Base-by-base conservation (phyloP, 108 stramenopile genomes). In the Phaeodactylum tricornutum region DNA sequence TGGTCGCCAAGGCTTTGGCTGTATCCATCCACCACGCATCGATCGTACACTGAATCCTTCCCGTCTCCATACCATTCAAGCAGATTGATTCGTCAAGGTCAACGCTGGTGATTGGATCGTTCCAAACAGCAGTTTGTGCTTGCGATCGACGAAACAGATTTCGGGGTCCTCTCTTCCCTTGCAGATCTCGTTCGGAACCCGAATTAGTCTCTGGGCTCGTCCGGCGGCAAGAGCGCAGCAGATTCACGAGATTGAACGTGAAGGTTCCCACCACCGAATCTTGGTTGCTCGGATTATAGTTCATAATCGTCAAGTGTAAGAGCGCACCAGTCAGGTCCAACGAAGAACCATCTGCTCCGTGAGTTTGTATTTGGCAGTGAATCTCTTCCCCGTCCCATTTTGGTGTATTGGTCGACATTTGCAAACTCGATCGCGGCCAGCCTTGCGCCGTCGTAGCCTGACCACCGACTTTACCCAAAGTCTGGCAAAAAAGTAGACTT, bases 281-380 rank as follows among this genome's bases (percentile, higher is more conserved):
- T 16, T 26, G 34, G 8, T 34, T 31, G 34, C 21, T 32, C 9
- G 32, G 34, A 26, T 57, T 61, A n/a, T 35, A 32, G 24, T 72
- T 61, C 19, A 51, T 29, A 7, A 72, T 56, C 15, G 44, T 25
- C 7, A 72, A 29, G 44, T 62, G 60, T 4, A 66, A 39, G 46
- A 72, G 46, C 0, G 71, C 64, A n/a, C 71, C 71, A 1, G 60
- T 62, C 51, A 66, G 38, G 33, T 66, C 64, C n/a, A 72, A 29
- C 4, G 64, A 60, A 14, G 25, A 29, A 30, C 71, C 71, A 43
- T 52, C 48, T 7, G 53, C 22, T 2, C 35, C 17, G 34, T 66
- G 55, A 21, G 59, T 61, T 16, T 43, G 46, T 0, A 72, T 41
- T 35, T 45, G 40, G 41, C 53, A 53, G 12, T 66, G 50, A 24